These are phyloP conservation scores for Elsinoe batatas DNA, from an alignment of 2,329 filamentous ascomycete genomes.

Conservation along the genomic window DNA sequence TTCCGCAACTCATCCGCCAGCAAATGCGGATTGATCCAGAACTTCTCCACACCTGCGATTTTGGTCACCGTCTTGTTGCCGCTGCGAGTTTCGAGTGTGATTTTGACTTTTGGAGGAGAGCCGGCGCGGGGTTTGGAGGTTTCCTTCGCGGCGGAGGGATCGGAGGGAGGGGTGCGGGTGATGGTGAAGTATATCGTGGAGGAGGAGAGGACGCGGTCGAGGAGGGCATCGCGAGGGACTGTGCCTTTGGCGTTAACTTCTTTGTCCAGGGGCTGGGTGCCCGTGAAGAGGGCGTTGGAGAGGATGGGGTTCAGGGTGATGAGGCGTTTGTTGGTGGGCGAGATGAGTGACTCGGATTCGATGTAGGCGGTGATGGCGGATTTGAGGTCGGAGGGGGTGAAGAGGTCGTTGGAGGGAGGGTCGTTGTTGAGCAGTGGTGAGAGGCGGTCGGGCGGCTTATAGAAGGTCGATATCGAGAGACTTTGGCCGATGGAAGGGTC, in stretches of 20 bases:
- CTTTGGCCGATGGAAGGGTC: slow-evolving; percentile 38
- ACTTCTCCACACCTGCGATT: slow-evolving; percentile 51
- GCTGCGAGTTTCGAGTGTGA: slow-evolving; percentile 53
- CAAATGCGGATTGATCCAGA: slow-evolving; percentile 49
- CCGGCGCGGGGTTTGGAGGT: slow-evolving; percentile 53
- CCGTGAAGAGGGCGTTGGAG: slow-evolving; percentile 51
- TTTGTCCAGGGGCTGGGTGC: slow-evolving; percentile 43
- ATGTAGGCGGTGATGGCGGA: slow-evolving; percentile 49
- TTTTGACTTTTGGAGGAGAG: slow-evolving; percentile 47
- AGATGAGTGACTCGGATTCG: slow-evolving; percentile 47
- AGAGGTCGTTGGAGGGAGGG: slow-evolving; percentile 35
- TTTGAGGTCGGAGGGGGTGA: slow-evolving; percentile 51
- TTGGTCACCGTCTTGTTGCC: slow-evolving; percentile 58
- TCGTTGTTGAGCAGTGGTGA: slow-evolving; percentile 45
- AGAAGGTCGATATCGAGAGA: slow-evolving; percentile 43
- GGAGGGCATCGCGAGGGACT: slow-evolving; percentile 50
- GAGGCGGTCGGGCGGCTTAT: slow-evolving; percentile 49
- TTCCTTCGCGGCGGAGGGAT: slow-evolving; percentile 24
- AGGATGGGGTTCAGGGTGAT: slow-evolving; percentile 53
- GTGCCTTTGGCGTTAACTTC: slow-evolving; percentile 48
- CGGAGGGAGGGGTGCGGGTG: slow-evolving; percentile 36
- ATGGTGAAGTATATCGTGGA: slow-evolving; percentile 50
- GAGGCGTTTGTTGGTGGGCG: slow-evolving; percentile 49
- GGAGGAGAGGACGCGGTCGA: slow-evolving; percentile 48
- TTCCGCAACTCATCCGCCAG: slow-evolving; percentile 58